Evolutionary conservation across 345 rosid species (phyloP).

Genomic region (Anastatica hierochuntica): DNA sequence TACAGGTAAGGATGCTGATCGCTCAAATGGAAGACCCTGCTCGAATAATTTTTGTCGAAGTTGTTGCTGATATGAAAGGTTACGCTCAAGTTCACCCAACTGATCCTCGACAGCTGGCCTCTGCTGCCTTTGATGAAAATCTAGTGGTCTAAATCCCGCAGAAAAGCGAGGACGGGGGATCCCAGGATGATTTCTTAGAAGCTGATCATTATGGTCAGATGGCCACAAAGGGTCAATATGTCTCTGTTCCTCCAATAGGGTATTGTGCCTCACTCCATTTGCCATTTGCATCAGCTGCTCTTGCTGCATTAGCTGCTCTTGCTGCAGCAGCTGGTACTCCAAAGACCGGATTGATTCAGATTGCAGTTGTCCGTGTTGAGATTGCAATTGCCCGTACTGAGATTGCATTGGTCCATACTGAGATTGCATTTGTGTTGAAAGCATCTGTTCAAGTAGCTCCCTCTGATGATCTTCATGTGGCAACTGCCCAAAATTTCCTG

Average conservation of each 20-base stretch:
- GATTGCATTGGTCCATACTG: constrained; percentile 29
- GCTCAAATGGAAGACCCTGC: constrained; percentile 43
- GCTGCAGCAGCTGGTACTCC: constrained; percentile 58
- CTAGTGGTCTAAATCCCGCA: constrained; percentile 41
- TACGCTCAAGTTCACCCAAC: constrained; percentile 28
- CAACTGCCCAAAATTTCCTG: constrained; percentile 45
- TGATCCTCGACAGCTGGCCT: constrained; percentile 39
- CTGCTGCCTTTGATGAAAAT: constrained; percentile 32
- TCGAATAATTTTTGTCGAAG: constrained; percentile 27
- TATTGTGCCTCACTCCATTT: constrained; percentile 42
- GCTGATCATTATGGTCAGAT: constrained; percentile 43
- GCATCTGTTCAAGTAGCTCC: constrained; percentile 44
- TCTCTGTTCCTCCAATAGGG: constrained; percentile 48
- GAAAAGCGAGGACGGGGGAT: constrained; percentile 38
- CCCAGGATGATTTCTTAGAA: constrained; percentile 36
- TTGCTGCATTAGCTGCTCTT: no score
- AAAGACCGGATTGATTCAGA: constrained; percentile 25
- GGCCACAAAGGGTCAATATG: constrained; percentile 55
- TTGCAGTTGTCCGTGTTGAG: constrained; percentile 35
- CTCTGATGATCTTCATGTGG: constrained; percentile 47
- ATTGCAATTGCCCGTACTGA: constrained; percentile 30
- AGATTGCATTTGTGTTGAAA: constrained; percentile 22
- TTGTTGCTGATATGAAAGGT: constrained; percentile 23
- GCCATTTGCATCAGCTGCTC: constrained; percentile 48
- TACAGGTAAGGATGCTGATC: constrained; percentile 39